These are phyloP conservation scores for Dunaliella primolecta DNA, from an alignment of 139 green algal species.

Conservation along the genomic window DNA sequence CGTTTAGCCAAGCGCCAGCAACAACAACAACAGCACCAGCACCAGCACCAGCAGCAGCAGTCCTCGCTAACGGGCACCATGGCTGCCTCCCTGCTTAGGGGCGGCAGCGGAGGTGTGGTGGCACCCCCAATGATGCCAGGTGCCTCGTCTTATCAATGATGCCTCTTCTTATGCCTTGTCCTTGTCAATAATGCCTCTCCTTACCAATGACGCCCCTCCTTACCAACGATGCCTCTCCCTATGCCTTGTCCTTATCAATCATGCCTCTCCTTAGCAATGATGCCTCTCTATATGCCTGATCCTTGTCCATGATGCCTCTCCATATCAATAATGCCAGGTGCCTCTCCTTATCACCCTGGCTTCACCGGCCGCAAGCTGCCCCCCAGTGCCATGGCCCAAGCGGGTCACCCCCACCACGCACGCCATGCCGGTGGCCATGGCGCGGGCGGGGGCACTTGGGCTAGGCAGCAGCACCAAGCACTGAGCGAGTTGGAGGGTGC, in stretches of 20 bases:
- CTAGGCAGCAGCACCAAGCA: constrained; percentile 30
- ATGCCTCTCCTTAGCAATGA: too few relatives aligned
- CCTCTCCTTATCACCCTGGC: background rate
- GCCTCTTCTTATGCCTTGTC: too few relatives aligned
- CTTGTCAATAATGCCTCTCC: too few relatives aligned
- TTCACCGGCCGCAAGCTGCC: background rate
- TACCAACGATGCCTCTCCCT: too few relatives aligned
- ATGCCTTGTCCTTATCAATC: too few relatives aligned
- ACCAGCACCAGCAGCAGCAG: background rate
- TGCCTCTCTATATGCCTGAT: too few relatives aligned
- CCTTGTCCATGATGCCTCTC: too few relatives aligned
- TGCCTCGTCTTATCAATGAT: too few relatives aligned
- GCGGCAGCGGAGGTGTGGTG: too few relatives aligned
- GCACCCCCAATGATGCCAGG: background rate
- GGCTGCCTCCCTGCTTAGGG: background rate
- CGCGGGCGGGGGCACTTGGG: constrained; percentile 25
- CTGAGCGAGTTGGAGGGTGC: constrained; percentile 32
- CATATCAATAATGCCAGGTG: too few relatives aligned
- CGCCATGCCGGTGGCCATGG: background rate
- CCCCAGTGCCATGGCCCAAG: background rate
- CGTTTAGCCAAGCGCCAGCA: background rate
- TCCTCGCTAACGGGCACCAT: background rate
- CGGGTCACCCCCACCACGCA: background rate
- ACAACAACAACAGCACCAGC: background rate
- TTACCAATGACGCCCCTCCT: too few relatives aligned